Percentiles rank a stretch among this genome's conserved stretches.
These are phyloP conservation scores for Shiraia bambusicola DNA, from an alignment of 2,329 filamentous ascomycete species.

Conservation along the genomic window DNA sequence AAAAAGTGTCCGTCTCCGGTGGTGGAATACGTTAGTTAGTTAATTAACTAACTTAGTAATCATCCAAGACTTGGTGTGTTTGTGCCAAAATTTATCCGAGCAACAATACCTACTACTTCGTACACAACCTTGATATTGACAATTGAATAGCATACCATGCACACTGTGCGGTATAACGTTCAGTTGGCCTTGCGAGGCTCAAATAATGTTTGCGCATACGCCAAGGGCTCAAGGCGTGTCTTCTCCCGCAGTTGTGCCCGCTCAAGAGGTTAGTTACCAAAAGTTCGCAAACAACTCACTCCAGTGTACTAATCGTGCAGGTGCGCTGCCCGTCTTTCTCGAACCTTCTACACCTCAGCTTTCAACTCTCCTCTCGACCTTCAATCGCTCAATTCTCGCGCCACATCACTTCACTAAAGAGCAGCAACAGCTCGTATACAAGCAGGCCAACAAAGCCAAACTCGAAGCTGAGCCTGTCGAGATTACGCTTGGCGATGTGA, in stretches of 20 bases:
- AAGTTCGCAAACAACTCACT: not conserved
- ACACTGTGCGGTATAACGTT: constrained; percentile 33
- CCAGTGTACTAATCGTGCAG: constrained; percentile 18
- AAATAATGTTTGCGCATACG: constrained; percentile 9
- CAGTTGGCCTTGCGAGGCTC: constrained; percentile 24
- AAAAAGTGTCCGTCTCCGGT: too few species aligned
- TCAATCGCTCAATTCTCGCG: constrained; percentile 50
- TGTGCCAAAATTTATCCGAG: constrained; percentile 20
- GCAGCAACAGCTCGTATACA: constrained; percentile 48
- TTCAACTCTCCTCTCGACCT: constrained; percentile 40
- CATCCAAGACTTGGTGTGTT: constrained; percentile 29
- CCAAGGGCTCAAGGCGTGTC: constrained; percentile 30
- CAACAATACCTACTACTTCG: not conserved
- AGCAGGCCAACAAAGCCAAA: constrained; percentile 42
- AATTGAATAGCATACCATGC: constrained; percentile 27
- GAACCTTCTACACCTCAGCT: constrained; percentile 46
- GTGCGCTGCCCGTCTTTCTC: constrained; percentile 46
- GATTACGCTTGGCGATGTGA: constrained; percentile 45
- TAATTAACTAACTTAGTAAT: too few species aligned
- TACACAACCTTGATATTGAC: not conserved
- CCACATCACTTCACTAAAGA: constrained; percentile 46
- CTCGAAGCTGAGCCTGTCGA: constrained; percentile 48
- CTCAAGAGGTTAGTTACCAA: constrained; percentile 24
- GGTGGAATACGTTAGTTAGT: constrained; percentile 9
- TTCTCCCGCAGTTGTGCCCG: constrained; percentile 30